Conservation (phyloP, 495 filamentous ascomycete genomes). For the Penicillium maclennaniae region DNA sequence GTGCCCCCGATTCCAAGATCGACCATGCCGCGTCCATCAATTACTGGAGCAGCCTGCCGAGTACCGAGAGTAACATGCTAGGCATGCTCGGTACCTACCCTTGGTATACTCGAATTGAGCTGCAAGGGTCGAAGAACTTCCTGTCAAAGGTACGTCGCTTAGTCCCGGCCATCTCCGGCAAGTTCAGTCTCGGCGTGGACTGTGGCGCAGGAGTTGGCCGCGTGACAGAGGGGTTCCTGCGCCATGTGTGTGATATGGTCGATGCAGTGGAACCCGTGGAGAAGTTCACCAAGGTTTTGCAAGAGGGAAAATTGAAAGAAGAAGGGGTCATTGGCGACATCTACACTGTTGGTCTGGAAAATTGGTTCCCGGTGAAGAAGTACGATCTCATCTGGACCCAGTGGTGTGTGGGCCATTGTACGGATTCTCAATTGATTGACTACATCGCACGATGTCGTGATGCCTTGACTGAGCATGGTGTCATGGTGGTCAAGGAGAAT, state of each 20-base stretch:
- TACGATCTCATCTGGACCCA: slow-evolving; percentile 69
- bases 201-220: slow-evolving; percentile 63
- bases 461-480: slow-evolving; percentile 47
- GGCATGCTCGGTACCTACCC: slow-evolving; percentile 82
- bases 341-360: slow-evolving; percentile 70
- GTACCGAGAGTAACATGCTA: slow-evolving; percentile 77
- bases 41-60: slow-evolving; percentile 74
- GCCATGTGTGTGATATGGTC: slow-evolving; percentile 47
- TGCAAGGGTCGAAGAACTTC: slow-evolving; percentile 73
- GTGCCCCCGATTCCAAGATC: slow-evolving; percentile 29
- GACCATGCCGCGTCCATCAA: slow-evolving; percentile 35
- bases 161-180: slow-evolving; percentile 20
- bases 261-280: slow-evolving; percentile 60
- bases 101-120: slow-evolving; percentile 68
- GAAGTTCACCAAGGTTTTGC: slow-evolving; percentile 44
- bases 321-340: slow-evolving; percentile 54
- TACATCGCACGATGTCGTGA: slow-evolving; percentile 61
- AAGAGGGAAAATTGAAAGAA: slow-evolving; percentile 24
- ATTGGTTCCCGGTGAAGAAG: slow-evolving; percentile 59
- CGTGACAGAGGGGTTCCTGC: slow-evolving; percentile 55
- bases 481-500: slow-evolving; percentile 87
- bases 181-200: slow-evolving; percentile 47
- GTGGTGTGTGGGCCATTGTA: slow-evolving; percentile 91
- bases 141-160: slow-evolving; percentile 66
- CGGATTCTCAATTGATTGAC: slow-evolving; percentile 67